These are phyloP conservation scores for Colletotrichum higginsianum DNA, from an alignment of 2,329 filamentous ascomycete species.

Conservation along the genomic window DNA sequence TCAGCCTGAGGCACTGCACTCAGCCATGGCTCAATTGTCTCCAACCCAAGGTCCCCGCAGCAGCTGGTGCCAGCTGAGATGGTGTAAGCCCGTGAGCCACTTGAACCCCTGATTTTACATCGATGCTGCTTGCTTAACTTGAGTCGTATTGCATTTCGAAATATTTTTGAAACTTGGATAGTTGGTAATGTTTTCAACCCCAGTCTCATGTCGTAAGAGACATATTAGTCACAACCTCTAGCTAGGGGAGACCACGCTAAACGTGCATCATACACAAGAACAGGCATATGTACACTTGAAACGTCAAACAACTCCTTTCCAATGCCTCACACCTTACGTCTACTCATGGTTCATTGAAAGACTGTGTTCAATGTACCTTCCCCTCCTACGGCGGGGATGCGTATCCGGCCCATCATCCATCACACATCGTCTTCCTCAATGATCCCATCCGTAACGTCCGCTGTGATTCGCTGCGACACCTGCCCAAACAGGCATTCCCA, in stretches of 20 bases:
- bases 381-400: neutral
- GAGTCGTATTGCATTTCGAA: neutral
- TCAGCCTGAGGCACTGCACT: constrained; percentile 13
- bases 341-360: neutral
- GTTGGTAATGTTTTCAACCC: neutral
- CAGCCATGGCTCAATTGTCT: constrained; percentile 21
- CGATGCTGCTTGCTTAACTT: neutral
- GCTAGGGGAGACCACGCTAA: neutral
- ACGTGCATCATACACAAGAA: constrained; percentile 1
- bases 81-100: neutral
- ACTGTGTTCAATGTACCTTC: no score
- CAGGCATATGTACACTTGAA: neutral
- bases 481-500: constrained; percentile 91
- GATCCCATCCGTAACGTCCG: constrained; percentile 23
- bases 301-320: neutral
- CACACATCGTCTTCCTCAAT: neutral
- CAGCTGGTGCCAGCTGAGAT: constrained; percentile 38
- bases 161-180: no score
- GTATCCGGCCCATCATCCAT: neutral
- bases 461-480: constrained; percentile 53
- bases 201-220: neutral
- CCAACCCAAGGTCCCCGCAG: constrained; percentile 27
- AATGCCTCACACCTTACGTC: constrained; percentile 21
- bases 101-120: constrained; percentile 12
- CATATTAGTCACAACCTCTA: neutral